Evolutionary conservation across 768 basidiomycete genomes (phyloP), one percentile per base, ranked within the genome.

Genomic region (Butyriboletus loyo): DNA sequence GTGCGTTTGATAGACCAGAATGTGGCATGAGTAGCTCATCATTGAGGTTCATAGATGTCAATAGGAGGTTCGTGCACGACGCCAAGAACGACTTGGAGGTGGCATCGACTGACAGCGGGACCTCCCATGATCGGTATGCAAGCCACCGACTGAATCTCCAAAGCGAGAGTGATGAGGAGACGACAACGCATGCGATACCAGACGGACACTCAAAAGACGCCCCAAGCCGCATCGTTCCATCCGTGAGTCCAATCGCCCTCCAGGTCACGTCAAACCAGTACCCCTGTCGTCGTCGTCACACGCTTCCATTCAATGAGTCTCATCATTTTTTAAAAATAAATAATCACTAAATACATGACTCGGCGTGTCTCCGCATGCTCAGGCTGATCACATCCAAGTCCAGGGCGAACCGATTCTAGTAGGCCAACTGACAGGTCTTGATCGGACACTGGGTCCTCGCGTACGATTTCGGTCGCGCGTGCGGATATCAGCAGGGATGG

Each of bases 401-500:
- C 37, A 63, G 58, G 52, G 46, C n/a, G 65, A 64, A 24, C 19
- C 54, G 34, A 37, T 44, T 25, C 24, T 17, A 37, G n/a, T n/a
- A n/a, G n/a, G n/a, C n/a, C n/a, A 19, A 10, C n/a, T 24, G n/a
- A 19, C 49, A 27, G 38, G 27, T 21, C 46, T 52, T 19, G 61
- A 58, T 46, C 61, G 43, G 14, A 36, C 58, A 17, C n/a, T n/a
- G 36, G 21, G 48, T 38, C 62, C 56, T 6, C 73, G 71, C 30
- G 84, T 89, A 3, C 85, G 79, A 48, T 90, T 90, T 66, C 80
- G 81, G 51, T 84, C 87, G 49, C 81, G 88, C 37, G 88, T 90
- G 30, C 84, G 89, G 59, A 90, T 90, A 56, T 81, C 86, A 4
- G 86, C 85, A 15, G 88, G 88, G 19, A 62, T 88, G 31, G 77